Percentiles rank a stretch among this genome's conserved stretches.
These are phyloP conservation scores for Ocimum tenuiflorum DNA, from an alignment of 257 asterid species.

Conservation along the genomic window DNA sequence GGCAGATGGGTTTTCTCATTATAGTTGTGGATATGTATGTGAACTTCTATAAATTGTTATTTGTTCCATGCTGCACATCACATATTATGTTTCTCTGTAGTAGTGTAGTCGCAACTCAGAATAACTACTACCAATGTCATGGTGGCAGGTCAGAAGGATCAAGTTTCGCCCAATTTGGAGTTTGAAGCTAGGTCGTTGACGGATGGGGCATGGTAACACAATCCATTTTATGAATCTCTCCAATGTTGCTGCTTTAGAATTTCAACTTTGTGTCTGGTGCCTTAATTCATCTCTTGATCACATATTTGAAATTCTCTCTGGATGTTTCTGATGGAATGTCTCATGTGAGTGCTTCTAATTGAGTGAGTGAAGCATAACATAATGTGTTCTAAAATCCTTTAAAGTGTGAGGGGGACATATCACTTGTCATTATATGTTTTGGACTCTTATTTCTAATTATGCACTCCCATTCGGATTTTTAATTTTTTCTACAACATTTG, in stretches of 20 bases:
- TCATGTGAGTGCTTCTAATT: not conserved
- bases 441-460: not conserved
- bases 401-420: not conserved
- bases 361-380: not conserved
- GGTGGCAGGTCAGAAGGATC: constrained; percentile 40
- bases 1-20: not conserved
- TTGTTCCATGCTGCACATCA: not conserved
- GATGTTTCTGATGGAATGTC: not conserved
- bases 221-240: not conserved
- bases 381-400: not conserved
- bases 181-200: constrained; percentile 70
- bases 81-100: not conserved
- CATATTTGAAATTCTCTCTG: not conserved
- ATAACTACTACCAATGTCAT: constrained; percentile 1
- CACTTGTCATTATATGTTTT: not conserved
- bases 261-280: not conserved
- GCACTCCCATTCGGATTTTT: not conserved
- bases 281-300: not conserved
- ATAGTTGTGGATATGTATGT: not conserved
- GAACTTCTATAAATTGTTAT: not conserved
- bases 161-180: constrained; percentile 40
- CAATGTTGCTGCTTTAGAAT: not conserved
- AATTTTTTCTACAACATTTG: not conserved
- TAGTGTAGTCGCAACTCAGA: not conserved
- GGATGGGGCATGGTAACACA: constrained; percentile 83